These are phyloP conservation scores for Ganoderma boninense DNA, from an alignment of 1,284 basidiomycete species.

Conservation along the genomic window DNA sequence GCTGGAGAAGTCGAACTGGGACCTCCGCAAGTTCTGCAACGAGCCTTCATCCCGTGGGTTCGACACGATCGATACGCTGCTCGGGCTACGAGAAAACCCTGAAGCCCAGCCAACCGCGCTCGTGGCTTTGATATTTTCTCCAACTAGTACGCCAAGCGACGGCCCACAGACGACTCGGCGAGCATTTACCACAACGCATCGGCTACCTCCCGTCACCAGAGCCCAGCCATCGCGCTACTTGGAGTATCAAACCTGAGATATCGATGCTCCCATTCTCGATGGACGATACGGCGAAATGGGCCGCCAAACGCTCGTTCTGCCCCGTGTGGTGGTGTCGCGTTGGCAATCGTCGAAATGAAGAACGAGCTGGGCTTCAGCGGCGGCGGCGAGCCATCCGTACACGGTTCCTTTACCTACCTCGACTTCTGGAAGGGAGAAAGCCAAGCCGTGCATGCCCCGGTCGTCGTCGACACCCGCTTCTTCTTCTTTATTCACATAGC, in stretches of 20 bases:
- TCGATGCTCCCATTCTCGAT: not conserved
- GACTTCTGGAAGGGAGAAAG: not conserved
- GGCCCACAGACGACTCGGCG: not conserved
- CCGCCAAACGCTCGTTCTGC: not conserved
- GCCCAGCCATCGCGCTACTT: not conserved
- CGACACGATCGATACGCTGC: not conserved
- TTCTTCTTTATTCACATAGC: not conserved
- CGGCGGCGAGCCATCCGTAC: not conserved
- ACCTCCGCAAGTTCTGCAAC: not conserved
- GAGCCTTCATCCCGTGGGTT: not conserved
- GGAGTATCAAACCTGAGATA: not conserved
- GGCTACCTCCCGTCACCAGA: not conserved
- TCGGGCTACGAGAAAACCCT: not conserved
- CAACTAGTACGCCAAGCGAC: not conserved
- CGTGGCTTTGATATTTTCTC: not conserved
- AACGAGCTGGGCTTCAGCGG: not conserved
- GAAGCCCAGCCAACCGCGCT: not conserved
- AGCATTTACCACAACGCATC: not conserved
- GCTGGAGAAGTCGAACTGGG: not conserved
- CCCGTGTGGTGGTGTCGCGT: too few relatives aligned
- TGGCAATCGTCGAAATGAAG: constrained; percentile 3
- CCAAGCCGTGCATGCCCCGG: not conserved
- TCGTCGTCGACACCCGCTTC: not conserved
- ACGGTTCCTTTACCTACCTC: not conserved
- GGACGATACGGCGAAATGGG: not conserved